Conservation (phyloP, 805 yeast genomes). For the Pichia ethanolica region DNA sequence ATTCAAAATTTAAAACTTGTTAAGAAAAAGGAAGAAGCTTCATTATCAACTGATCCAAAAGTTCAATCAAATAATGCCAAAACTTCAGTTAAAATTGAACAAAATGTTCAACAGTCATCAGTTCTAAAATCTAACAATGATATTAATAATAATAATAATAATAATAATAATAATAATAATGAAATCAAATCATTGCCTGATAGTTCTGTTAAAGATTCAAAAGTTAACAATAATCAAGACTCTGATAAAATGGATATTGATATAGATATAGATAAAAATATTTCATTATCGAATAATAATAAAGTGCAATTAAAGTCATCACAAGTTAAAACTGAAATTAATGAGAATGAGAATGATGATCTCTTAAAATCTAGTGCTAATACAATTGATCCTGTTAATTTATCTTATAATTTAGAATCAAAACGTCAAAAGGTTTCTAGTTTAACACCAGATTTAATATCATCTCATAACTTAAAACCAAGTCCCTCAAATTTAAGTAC, state of each 20-base stretch:
- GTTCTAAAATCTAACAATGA: no score
- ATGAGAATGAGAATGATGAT: background rate
- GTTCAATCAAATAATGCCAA: background rate
- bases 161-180: no score
- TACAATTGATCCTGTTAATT: slow-evolving; percentile 27
- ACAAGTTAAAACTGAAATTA: background rate
- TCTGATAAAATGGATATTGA: background rate
- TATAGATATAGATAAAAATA: background rate
- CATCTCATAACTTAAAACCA: background rate
- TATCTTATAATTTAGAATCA: slow-evolving; percentile 25
- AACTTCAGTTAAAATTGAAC: background rate
- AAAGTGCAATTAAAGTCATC: no score
- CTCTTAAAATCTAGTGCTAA: slow-evolving; percentile 10
- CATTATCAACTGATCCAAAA: background rate
- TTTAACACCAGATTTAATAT: background rate
- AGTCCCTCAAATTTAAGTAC: background rate
- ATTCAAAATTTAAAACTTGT: slow-evolving; percentile 27
- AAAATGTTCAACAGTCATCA: no score
- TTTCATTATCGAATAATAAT: no score
- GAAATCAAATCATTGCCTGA: no score
- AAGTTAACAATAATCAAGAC: no score
- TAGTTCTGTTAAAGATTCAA: no score
- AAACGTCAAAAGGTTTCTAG: slow-evolving; percentile 21
- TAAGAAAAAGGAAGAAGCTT: slow-evolving; percentile 14
- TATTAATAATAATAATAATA: no score